phyloP scores from a whole-genome alignment of 2,329 filamentous ascomycete genomes.

The Xylariaceae sp. region DNA sequence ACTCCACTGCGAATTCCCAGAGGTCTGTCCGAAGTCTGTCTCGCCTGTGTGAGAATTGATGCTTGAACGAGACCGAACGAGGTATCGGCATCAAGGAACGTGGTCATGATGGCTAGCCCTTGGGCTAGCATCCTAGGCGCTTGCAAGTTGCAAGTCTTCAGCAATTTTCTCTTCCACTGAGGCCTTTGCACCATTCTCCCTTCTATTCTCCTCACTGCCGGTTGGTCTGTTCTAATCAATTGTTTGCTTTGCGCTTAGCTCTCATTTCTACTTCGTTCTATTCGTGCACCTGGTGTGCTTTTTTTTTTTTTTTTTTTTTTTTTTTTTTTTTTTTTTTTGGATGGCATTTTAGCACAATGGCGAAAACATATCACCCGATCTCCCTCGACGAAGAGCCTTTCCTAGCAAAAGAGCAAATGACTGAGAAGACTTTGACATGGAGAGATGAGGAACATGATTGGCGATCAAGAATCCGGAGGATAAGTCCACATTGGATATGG shows the following conservation, averaged over 20 bases:
- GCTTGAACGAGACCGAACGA: no score
- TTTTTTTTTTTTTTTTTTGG: constrained; percentile 14
- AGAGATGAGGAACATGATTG: constrained; percentile 14
- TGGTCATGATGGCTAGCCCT: not conserved
- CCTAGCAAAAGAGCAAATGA: constrained; percentile 25
- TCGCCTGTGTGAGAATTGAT: not conserved
- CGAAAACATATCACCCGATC: constrained; percentile 35
- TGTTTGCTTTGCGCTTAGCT: constrained; percentile 1
- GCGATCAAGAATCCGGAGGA: constrained; percentile 15
- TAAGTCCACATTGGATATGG: constrained; percentile 39
- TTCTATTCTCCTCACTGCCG: constrained; percentile 7
- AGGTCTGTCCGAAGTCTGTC: not conserved
- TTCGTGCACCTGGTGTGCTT: constrained; percentile 31
- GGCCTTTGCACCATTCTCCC: constrained; percentile 1
- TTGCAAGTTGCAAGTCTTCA: not conserved
- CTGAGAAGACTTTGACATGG: constrained; percentile 27
- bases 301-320: constrained; percentile 15
- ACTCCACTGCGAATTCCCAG: constrained; percentile 8
- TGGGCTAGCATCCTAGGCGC: not conserved
- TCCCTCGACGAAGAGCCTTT: constrained; percentile 39
- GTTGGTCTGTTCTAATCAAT: constrained; percentile 1
- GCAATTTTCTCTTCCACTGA: not conserved
- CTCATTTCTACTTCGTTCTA: constrained; percentile 6
- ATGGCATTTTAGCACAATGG: constrained; percentile 23
- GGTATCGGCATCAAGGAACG: no score